Conservation (phyloP, 2,329 filamentous ascomycete species). For the Zymoseptoria passerinii region DNA sequence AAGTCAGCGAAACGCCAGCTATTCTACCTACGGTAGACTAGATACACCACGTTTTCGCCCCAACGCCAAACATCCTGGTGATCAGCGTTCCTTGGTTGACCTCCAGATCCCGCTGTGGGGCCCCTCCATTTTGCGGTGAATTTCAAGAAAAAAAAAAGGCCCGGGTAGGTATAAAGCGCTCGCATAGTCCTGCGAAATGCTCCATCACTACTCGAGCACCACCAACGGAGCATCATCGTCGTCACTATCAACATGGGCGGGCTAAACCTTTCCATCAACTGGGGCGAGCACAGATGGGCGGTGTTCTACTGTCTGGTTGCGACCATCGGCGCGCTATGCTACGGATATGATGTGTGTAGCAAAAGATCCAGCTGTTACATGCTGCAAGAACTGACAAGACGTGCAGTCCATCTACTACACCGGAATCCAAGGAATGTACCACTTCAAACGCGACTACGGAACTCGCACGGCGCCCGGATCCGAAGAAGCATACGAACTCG, state of each 20-base stretch:
- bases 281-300: constrained; percentile 15
- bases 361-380: not conserved
- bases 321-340: constrained; percentile 16
- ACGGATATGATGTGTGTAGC: constrained; percentile 14
- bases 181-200: not conserved
- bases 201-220: not conserved
- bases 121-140: not conserved
- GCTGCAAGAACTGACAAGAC: not conserved
- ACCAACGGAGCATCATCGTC: not conserved
- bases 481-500: constrained; percentile 5
- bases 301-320: constrained; percentile 17
- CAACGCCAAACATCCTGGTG: not conserved
- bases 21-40: too few species aligned
- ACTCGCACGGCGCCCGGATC: constrained; percentile 8
- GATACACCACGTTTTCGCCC: not conserved
- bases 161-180: not conserved
- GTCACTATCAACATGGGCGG: constrained; percentile 9
- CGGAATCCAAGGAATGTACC: constrained; percentile 16
- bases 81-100: not conserved
- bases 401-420: constrained; percentile 17
- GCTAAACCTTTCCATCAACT: constrained; percentile 17
- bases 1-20: not conserved
- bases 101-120: not conserved
- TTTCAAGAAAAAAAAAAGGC: not conserved
- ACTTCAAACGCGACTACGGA: constrained; percentile 15